Base-by-base conservation (phyloP, 1,139 yeast species). In the Taiozyma sp. region DNA sequence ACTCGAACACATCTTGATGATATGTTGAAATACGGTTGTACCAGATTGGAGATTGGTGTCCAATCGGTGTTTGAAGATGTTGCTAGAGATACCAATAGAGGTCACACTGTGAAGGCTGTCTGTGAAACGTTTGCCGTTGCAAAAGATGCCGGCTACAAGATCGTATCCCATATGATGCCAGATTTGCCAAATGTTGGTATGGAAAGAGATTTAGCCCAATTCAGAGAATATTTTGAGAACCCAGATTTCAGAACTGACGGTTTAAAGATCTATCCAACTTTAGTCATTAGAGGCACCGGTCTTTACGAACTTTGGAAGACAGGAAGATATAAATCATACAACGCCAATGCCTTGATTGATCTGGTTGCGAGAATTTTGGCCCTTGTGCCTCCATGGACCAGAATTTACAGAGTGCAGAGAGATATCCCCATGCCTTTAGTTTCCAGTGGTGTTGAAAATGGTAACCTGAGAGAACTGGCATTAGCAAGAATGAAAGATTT, bases 371-470 rank as follows among this genome's bases (percentile, higher is more conserved):
- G 98, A 62, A 93, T 93, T 50, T 73, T 93, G 73, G 97, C 98
- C 0, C 74, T 93, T 56, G 98, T 93, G 6, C 99, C 99, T 32
- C 99, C 99, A 9, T 93, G 99, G 99, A 93, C 99, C 6, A 84
- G 99, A 72, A 93, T 93, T 60, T 93, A 93, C 69, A 83, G 99
- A 68, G 99, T 93, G 34, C 99, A 93, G 72, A 80, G 99, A 74
- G 99, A 93, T 77, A 93, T 93, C 51, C 99, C 99, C 29, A 93
- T 93, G 99, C 99, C 99, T 0, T 76, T 93, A 60, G 99, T 93
- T 43, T 88, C 97, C 1, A 88, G 97, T 1, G 99, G 99, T 61
- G 99, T 93, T 45, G 99, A 93, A 63, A 95, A 93, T 68, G 99
- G 99, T 62, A 93, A 93, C 65, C 76, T 93, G 63, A 79, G 99